phyloP scores from a whole-genome alignment of 108 stramenopile genomes.

The Nitzschia sp. region DNA sequence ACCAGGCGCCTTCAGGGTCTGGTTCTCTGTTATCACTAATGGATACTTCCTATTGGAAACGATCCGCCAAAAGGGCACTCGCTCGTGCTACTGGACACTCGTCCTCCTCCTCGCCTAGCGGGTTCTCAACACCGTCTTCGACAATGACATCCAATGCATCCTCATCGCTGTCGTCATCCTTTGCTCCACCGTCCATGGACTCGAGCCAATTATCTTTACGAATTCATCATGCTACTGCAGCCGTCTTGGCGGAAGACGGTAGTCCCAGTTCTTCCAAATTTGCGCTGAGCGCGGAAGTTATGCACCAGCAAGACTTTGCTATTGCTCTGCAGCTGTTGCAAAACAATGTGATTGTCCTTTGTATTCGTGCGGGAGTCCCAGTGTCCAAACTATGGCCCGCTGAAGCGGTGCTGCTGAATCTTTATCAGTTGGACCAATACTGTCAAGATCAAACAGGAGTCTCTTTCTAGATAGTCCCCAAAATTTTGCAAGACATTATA shows the following conservation, averaged over 20 bases:
- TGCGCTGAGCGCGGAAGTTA: constrained; percentile 13
- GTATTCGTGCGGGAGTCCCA: constrained; percentile 79
- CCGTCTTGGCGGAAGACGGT: constrained; percentile 59
- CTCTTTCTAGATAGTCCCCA: too few relatives aligned
- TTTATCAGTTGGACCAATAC: constrained; percentile 52
- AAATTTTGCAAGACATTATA: too few relatives aligned
- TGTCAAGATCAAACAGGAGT: constrained; percentile 47
- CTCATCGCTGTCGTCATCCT: background rate
- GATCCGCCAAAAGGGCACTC: constrained; percentile 32
- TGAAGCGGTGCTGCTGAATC: constrained; percentile 73
- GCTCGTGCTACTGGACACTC: constrained; percentile 24
- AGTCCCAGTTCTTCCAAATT: constrained; percentile 21
- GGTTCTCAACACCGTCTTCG: background rate
- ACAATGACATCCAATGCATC: too few relatives aligned
- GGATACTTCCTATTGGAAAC: constrained; percentile 31
- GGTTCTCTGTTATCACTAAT: constrained; percentile 25
- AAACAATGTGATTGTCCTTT: constrained; percentile 75
- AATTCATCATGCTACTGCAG: constrained; percentile 60
- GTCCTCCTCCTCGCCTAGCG: background rate
- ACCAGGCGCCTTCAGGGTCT: constrained; percentile 22
- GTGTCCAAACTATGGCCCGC: constrained; percentile 75
- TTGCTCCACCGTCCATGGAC: constrained; percentile 31
- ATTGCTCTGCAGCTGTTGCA: constrained; percentile 81
- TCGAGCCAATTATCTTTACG: constrained; percentile 37
- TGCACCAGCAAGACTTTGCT: constrained; percentile 66